These are phyloP conservation scores for Raffaelea arxii DNA, from an alignment of 2,329 filamentous ascomycete genomes.

Conservation along the genomic window DNA sequence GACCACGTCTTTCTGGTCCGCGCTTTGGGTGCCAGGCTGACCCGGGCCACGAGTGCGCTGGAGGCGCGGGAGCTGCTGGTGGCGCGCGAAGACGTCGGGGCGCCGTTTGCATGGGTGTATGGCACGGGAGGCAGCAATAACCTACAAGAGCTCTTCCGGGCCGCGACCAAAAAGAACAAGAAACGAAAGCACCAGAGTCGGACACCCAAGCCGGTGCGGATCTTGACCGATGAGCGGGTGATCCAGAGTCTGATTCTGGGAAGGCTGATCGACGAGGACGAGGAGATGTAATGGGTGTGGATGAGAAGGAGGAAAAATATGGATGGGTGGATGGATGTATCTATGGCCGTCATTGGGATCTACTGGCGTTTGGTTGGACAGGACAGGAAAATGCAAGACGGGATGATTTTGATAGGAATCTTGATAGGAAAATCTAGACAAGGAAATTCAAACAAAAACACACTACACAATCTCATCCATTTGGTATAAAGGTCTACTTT, in stretches of 20 bases:
- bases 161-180: conserved; percentile 16
- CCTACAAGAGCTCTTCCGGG: conserved; percentile 14
- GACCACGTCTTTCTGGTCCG: conserved; percentile 74
- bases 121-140: conserved; percentile 34
- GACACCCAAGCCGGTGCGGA: conserved; percentile 43
- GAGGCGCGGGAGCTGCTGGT: conserved; percentile 53
- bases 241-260: conserved; percentile 89
- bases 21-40: conserved; percentile 64
- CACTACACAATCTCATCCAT: too few relatives aligned
- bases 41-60: conserved; percentile 53
- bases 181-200: conserved; percentile 32
- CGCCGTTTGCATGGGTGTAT: conserved; percentile 67
- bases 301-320: background rate
- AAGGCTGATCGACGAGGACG: conserved; percentile 57
- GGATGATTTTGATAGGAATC: too few relatives aligned
- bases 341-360: too few relatives aligned
- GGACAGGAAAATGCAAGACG: too few relatives aligned
- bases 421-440: too few relatives aligned
- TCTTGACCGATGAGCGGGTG: conserved; percentile 77
- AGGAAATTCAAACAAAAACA: too few relatives aligned
- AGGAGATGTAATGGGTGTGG: too few relatives aligned
- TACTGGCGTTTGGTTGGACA: too few relatives aligned
- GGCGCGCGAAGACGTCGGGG: conserved; percentile 34
- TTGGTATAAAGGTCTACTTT: too few relatives aligned
- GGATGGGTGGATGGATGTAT: too few relatives aligned